phyloP scores from a whole-genome alignment of 306 rosid species.

The Malus domestica region ASM211411v1 NC_041801.1:22011501-22012000 shows the following conservation, averaged over 20 bases:
- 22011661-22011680: constrained; percentile 17
- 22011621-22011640: constrained; percentile 36
- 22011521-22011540: constrained; percentile 39
- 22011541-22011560: constrained; percentile 42
- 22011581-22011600: constrained; percentile 33
- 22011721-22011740: constrained; percentile 31
- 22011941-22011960: too few species aligned
- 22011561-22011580: constrained; percentile 25
- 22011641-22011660: constrained; percentile 31
- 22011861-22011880: constrained; percentile 32
- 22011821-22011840: constrained; percentile 62
- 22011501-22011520: constrained; percentile 46
- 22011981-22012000: too few species aligned
- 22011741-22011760: constrained; percentile 58
- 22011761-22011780: constrained; percentile 30
- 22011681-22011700: constrained; percentile 31
- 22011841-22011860: constrained; percentile 72
- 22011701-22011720: constrained; percentile 26
- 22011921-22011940: neutral
- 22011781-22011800: constrained; percentile 48
- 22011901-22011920: neutral
- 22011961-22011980: too few species aligned
- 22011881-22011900: neutral
- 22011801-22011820: constrained; percentile 58
- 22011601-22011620: constrained; percentile 19